These are phyloP conservation scores for Candida sanyaensis DNA, from an alignment of 1,139 yeast genomes.

Conservation along the genomic window DNA sequence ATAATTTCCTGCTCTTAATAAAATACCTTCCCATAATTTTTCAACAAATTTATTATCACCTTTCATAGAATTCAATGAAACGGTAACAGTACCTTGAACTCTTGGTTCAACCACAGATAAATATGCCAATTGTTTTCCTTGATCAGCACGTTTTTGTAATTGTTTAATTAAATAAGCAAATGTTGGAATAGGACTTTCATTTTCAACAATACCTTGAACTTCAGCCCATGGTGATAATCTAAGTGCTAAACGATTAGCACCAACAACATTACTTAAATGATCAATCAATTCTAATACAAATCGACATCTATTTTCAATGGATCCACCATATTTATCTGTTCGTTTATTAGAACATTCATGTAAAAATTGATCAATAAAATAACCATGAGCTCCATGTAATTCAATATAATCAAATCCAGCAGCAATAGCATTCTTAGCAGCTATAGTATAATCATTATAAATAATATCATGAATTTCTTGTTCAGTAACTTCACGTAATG, in stretches of 20 bases:
- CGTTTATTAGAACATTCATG: slow-evolving; percentile 50
- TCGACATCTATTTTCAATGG: slow-evolving; percentile 64
- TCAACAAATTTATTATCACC: slow-evolving; percentile 36
- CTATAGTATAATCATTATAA: slow-evolving; percentile 33
- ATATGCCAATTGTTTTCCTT: slow-evolving; percentile 47
- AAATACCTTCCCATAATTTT: slow-evolving; percentile 49
- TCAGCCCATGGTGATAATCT: slow-evolving; percentile 63
- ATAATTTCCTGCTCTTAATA: slow-evolving; percentile 51
- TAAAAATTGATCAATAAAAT: slow-evolving; percentile 62
- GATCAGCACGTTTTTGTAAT: slow-evolving; percentile 38
- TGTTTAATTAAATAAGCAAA: slow-evolving; percentile 37
- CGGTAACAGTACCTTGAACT: slow-evolving; percentile 18
- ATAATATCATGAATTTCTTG: slow-evolving; percentile 45
- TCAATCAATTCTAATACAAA: slow-evolving; percentile 60
- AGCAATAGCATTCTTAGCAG: slow-evolving; percentile 48
- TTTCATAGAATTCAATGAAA: slow-evolving; percentile 10
- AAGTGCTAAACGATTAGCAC: slow-evolving; percentile 53
- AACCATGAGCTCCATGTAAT: slow-evolving; percentile 71
- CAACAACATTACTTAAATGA: slow-evolving; percentile 50
- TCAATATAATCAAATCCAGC: slow-evolving; percentile 76
- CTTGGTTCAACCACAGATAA: slow-evolving; percentile 55
- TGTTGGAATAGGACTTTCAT: slow-evolving; percentile 34
- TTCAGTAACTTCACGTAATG: slow-evolving; percentile 40
- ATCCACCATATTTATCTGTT: slow-evolving; percentile 55
- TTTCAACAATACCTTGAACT: slow-evolving; percentile 41